phyloP scores from a whole-genome alignment of 148 eudicot genomes.

The Cornus controversa region DNA sequence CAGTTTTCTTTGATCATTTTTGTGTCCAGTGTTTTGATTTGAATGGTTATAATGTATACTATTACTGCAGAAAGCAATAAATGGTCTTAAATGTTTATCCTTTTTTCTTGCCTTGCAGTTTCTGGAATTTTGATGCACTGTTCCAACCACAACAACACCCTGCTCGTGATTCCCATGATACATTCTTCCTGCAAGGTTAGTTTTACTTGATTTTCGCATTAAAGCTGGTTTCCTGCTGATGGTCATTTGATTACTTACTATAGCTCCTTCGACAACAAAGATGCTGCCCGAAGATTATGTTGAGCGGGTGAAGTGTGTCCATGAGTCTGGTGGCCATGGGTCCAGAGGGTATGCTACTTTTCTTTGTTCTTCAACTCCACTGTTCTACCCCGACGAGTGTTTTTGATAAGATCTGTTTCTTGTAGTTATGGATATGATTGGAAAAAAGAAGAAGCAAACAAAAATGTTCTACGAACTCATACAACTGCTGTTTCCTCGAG shows the following conservation, averaged over 20 bases:
- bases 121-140: constrained; percentile 91
- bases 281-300: constrained; percentile 91
- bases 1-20: background rate
- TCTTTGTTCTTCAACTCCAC: background rate
- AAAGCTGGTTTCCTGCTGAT: constrained; percentile 2
- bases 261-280: constrained; percentile 83
- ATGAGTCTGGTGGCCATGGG: constrained; percentile 88
- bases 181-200: constrained; percentile 82
- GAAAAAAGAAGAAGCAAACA: constrained; percentile 73
- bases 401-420: background rate
- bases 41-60: background rate
- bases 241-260: constrained; percentile 9
- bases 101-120: constrained; percentile 42
- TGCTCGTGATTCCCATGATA: constrained; percentile 98
- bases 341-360: constrained; percentile 74
- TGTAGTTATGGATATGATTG: constrained; percentile 81
- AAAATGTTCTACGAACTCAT: constrained; percentile 77
- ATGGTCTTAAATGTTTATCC: background rate
- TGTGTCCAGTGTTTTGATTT: background rate
- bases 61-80: background rate
- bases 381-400: background rate
- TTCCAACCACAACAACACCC: constrained; percentile 99
- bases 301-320: constrained; percentile 75
- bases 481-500: constrained; percentile 88
- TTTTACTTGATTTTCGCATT: background rate